Evolutionary conservation across 73 alveolate species (phyloP), one percentile per base, ranked within the genome.

Genomic region (Durusdinium trenchii): DNA sequence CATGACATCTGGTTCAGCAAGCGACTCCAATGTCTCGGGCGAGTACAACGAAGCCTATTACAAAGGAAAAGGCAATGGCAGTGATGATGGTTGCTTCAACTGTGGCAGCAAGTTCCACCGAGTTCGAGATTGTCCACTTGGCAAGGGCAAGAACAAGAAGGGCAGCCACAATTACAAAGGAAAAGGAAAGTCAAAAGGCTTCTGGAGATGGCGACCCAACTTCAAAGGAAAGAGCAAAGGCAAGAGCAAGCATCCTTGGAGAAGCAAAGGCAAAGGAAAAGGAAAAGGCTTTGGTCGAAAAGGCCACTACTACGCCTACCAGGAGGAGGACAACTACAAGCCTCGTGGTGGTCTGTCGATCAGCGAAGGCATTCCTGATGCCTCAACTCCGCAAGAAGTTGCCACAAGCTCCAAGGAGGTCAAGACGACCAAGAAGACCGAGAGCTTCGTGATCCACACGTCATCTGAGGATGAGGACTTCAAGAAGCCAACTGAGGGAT

Each of bases 71-170:
- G n/a, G n/a, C n/a, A n/a, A n/a, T n/a, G n/a, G n/a, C n/a, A n/a
- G n/a, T n/a, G n/a, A 73, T 10, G 85, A 73, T 40, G 85, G 85
- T 7, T 40, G 85, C 85, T 73, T 38, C 51, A 36, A 18, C n/a
- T 73, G 85, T n/a, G 85, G 85, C 57, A 40, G 36, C 85, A 73
- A 73, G 51, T 73, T 50, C 54, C 85, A 40, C 30, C 54, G 51
- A 1, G 85, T 36, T n/a, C 36, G 9, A 73, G 85, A 73, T 73
- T 73, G 85, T 30, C 85, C 85, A 73, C 36, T 73, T 50, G 32
- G 46, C 43, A 67, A 18, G 18, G n/a, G 51, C 69, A 57, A 57
- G 69, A 73, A 73, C 3, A 52, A 52, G 10, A 73, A 73, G 51
- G 52, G 85, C 57, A 38, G 42, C 54, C 18, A 14, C 57, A 0